phyloP scores from a whole-genome alignment of 169 alveolate species.

The Eimeria acervulina region DNA sequence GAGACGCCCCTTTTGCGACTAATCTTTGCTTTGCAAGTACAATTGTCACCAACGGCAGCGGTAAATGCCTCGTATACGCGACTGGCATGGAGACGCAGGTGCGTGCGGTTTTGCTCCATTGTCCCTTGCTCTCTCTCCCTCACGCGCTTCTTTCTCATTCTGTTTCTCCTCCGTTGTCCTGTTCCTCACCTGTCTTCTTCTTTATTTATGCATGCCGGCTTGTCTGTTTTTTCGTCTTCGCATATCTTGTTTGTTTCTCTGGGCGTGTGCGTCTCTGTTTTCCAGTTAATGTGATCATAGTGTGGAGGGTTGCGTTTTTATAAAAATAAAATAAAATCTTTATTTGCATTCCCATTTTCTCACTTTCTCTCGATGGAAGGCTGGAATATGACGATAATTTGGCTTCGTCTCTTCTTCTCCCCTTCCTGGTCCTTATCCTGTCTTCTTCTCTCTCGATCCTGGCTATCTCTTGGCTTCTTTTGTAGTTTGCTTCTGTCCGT shows the following conservation, averaged over 20 bases:
- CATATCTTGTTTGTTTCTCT: background rate
- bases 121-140: background rate
- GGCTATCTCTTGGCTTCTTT: background rate
- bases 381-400: no score
- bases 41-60: conserved; percentile 95
- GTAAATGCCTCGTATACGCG: conserved; percentile 94
- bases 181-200: no score
- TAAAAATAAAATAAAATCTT: no score
- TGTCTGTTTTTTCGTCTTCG: background rate
- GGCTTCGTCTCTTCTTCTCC: no score
- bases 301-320: no score
- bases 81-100: conserved; percentile 90
- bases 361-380: no score
- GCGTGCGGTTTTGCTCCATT: background rate
- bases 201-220: background rate
- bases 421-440: background rate
- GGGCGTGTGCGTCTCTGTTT: background rate
- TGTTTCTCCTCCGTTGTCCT: no score
- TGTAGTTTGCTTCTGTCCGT: background rate
- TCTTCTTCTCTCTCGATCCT: conserved; percentile 11
- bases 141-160: background rate
- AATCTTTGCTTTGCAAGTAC: conserved; percentile 97
- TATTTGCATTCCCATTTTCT: no score
- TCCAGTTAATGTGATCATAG: no score
- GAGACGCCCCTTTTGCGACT: conserved; percentile 91